Evolutionary conservation across 306 rosid genomes (phyloP), one percentile per base, ranked within the genome.

Genomic region (Astragalus membranaceus): DNA sequence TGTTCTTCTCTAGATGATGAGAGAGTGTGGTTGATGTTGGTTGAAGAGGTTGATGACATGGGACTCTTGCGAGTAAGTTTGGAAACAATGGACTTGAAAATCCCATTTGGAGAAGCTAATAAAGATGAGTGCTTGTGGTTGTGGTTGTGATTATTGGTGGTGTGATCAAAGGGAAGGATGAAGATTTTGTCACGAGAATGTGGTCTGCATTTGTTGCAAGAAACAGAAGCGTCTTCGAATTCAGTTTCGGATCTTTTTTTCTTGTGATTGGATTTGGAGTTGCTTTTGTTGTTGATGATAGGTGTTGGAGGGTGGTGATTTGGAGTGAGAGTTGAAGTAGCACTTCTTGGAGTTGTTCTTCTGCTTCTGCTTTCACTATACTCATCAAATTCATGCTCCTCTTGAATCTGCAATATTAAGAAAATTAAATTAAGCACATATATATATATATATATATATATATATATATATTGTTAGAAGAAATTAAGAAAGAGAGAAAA

Each of bases 181-280:
- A 96, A 84, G 82, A 89, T 83, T 82, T 86, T 95, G 72, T 95
- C 99, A 2, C 99, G 86, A 5, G 85, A 78, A 23, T 85, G 81
- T 1, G 99, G 99, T 7, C 99, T 85, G 70, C 99, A 95, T 82
- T 91, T 91, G 85, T 85, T 87, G 84, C 96, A 94, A 4, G 82
- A 76, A 7, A 94, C 87, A 9, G 96, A 83, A 3, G 56, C 83
- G 5, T 86, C 96, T 30, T 74, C 80, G 8, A 12, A 42, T 16
- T 55, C 87, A 2, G 91, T 69, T 13, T 84, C 92, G 0, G 85
- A 83, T 16, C 85, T 80, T 30, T 83, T 88, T 81, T 82, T 80
- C 85, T 82, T 79, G 65, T 57, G 35, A 17, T 56, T 59, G 52
- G 75, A 72, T 67, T 67, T 76, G 26, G 48, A 62, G 7, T 52